Evolutionary conservation across 2,329 filamentous ascomycete genomes (phyloP).

Genomic region (Nemania serpens): DNA sequence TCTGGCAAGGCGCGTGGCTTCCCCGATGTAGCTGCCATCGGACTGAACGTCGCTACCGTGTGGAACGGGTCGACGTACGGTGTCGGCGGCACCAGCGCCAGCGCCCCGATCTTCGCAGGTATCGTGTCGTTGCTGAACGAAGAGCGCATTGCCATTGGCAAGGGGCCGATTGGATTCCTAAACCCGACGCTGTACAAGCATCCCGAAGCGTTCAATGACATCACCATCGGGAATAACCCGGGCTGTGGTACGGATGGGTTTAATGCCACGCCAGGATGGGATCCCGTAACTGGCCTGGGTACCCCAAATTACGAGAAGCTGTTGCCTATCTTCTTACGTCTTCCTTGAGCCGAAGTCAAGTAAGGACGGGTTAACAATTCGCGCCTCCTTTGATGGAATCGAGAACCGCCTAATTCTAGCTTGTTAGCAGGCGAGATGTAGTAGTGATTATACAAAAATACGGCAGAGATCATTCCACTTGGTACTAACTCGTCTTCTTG

Average conservation of each 20-base stretch:
- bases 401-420: too few relatives aligned
- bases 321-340: constrained; percentile 22
- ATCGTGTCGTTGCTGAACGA: constrained; percentile 35
- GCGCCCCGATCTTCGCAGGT: constrained; percentile 33
- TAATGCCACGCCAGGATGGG: constrained; percentile 39
- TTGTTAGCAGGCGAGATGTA: too few relatives aligned
- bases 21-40: constrained; percentile 54
- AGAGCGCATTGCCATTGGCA: constrained; percentile 32
- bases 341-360: constrained; percentile 14
- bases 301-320: constrained; percentile 30
- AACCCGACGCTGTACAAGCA: constrained; percentile 38
- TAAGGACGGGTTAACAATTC: too few relatives aligned
- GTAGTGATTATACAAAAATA: too few relatives aligned
- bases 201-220: constrained; percentile 40
- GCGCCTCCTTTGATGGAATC: too few relatives aligned
- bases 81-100: constrained; percentile 28
- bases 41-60: constrained; percentile 45
- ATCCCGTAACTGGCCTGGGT: constrained; percentile 43
- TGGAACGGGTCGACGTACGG: constrained; percentile 43
- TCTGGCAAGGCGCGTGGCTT: constrained; percentile 50
- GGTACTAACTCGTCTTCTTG: too few relatives aligned
- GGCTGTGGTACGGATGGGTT: constrained; percentile 39
- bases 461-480: too few relatives aligned
- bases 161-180: constrained; percentile 34
- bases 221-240: constrained; percentile 38